Evolutionary conservation across 768 basidiomycete genomes (phyloP), one percentile per base, ranked within the genome.

Genomic region (Infundibulicybe gibba): DNA sequence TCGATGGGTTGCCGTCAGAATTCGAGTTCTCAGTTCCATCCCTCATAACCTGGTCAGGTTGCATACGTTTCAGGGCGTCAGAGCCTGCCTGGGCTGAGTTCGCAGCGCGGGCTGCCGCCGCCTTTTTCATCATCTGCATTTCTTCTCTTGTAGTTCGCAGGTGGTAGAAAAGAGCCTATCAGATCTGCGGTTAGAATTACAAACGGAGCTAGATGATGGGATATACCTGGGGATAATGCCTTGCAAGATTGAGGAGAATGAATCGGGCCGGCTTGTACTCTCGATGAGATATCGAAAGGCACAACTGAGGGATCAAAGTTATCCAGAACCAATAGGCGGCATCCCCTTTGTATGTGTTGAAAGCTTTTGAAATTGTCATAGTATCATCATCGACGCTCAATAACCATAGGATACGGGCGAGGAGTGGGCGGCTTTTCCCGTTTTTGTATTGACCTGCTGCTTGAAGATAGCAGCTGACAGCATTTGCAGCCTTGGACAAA

Each of bases 311-410:
- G 39, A 97, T 93, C 47, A 97, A 72, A 1, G 95, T 90, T 55
- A 99, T 94, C 97, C 97, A 99, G 64, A 92, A 97, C 97, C 97
- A 99, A 53, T 88, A 89, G 11, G 93, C 93, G 3, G 90, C 83
- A 59, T 98, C 95, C 49, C 95, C 95, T 62, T 94, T 95, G 68
- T 97, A 97, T 17, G 84, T 87, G 60, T 97, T 94, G 56, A 97
- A 97, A 0, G 88, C 85, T 38, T 84, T 77, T 17, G 87, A 85
- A 46, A 90, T 83, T 2, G 81, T 80, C 49, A 83, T 75, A 17
- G 71, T 66, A 13, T 65, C 71, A 50, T 99, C 95, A 60, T 99
- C 97, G 14, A 97, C 74, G 59, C 91, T 93, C 33, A 99, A 77
- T 9, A 99, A 71, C 97, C 97, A 99, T n/a, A 98, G 73, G 6